Base-by-base conservation (phyloP, 495 filamentous ascomycete genomes). In the Friedmanniomyces simplex region DNA sequence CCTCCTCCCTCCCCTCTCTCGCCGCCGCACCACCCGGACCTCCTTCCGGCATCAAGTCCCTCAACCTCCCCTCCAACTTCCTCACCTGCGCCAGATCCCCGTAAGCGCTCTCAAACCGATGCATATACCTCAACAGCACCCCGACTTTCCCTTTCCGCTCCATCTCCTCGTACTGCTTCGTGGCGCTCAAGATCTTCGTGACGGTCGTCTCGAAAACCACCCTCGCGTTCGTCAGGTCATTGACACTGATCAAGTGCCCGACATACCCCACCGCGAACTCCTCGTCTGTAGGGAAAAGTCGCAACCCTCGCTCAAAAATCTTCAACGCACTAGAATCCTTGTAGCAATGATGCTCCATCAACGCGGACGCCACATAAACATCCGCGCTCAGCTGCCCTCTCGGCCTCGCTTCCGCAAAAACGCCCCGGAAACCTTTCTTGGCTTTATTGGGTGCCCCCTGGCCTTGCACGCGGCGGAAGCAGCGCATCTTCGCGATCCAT, bases 291-390 rank as follows among this genome's bases (percentile, higher is more conserved):
- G 90, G 89, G 67, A 96, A 97, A 1, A 98, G 76, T 63, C 87
- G 91, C 47, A 91, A 82, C 37, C 94, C 93, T 28, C 90, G 82
- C 60, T 98, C 94, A 67, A 96, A 97, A 54, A 98, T 96, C 71
- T 88, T 95, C 30, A 85, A 86, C 6, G 89, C 91, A 0, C 91
- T 86, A 2, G 82, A 80, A 57, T 97, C 93, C 64, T 95, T 90
- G 69, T 98, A 98, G 62, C 93, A 93, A 64, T 90, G 84, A 69
- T 93, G 91, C 64, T 98, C 93, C 63, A 97, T 86, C 54, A 95
- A 77, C 25, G 93, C 91, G 65, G 83, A 86, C 8, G 88, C 91
- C 54, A 95, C 84, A 67, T 97, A 98, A 20, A 96, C 88, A 69
- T 96, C 93, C 60, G 87, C 90, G 18, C 85, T 94, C 32, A 98